Base-by-base conservation (phyloP, 371 early-diverging fungal genomes). In the Mucor lusitanicus region DNA sequence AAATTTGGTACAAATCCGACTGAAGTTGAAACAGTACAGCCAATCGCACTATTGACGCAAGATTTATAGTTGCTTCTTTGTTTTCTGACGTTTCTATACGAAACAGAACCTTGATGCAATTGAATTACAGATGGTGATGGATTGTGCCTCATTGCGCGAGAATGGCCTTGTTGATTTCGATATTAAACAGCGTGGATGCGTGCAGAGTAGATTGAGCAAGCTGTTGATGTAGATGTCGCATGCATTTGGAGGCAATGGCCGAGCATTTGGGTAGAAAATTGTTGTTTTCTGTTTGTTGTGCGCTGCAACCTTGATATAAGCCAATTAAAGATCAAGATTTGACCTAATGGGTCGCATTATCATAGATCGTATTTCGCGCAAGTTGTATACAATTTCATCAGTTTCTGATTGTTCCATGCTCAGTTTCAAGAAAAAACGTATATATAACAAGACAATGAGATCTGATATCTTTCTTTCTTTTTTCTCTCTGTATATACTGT, bases 41-140 rank as follows among this genome's bases (percentile, higher is more conserved):
- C 39, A 66, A 66, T 66, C 42, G 67, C 67, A 66, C 67, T 50
- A 40, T 60, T 66, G 27, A 53, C 67, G 60, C 60, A 60, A 58
- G 25, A 30, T 13, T 21, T 40, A 30, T 54, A 54, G 32, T 39
- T 37, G 21, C 11, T 39, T 39, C 39, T 11, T 55, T 25, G 53
- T 54, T 54, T 66, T 66, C 66, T 65, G 66, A 65, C 59, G 25
- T 60, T 66, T 66, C 66, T 53, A 37, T 13, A 27, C 8, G 15
- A 42, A 60, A 27, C 60, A 46, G 30, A 61, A 44, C 9, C 28
- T n/a, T 37, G 28, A 25, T 28, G 5, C n/a, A 17, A n/a, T 12
- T 27, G 15, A 23, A 25, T 37, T 59, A 19, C 8, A 13, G 21
- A 32, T 44, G 11, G n/a, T 7, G 19, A 57, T 5, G 7, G n/a